Base-by-base conservation (phyloP, 1,284 basidiomycete species). In the Anthracocystis walkeri region DNA sequence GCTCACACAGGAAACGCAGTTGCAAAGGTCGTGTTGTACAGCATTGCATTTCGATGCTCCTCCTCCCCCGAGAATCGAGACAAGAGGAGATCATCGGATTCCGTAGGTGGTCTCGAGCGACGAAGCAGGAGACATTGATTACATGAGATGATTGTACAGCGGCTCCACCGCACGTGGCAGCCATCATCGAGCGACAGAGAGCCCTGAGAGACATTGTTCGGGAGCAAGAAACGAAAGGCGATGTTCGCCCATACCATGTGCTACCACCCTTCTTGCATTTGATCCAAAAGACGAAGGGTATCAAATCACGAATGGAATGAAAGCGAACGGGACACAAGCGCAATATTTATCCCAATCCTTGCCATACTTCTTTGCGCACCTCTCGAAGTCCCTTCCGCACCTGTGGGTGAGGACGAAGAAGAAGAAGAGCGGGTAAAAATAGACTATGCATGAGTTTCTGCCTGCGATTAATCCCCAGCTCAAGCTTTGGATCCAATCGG, bases 391-490 rank as follows among this genome's bases (percentile, higher is more conserved):
- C 33, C 79, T 75, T 18, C 78, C 77, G 44, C 78, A 83, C 62
- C 79, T 75, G 65, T 84, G 78, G 12, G 80, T 82, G 46, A 85
- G 73, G 38, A 82, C 77, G 42, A 72, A 76, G 25, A 84, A 75
- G 67, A 82, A 79, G 66, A 85, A 81, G 21, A 74, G 60, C n/a
- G 66, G 74, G 65, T 84, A 92, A 89, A 93, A 98, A 87, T 97
- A 95, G 0, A 95, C 95, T 84, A 99, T 97, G 52, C 91, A 88
- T 7, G 92, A 92, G 53, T 91, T 89, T 23, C 90, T 88, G 40
- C 96, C 95, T 53, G 94, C 91, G 81, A 92, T 89, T 49, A 92
- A 89, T 61, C 93, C 95, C 96, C 96, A 98, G 50, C 91, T 92
- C 80, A 96, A 89, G 75, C 92, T 65, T 71, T 83, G 82, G 38